phyloP scores from a whole-genome alignment of 192 early-diverging fungal genomes.

The Coemansia sp. region DNA sequence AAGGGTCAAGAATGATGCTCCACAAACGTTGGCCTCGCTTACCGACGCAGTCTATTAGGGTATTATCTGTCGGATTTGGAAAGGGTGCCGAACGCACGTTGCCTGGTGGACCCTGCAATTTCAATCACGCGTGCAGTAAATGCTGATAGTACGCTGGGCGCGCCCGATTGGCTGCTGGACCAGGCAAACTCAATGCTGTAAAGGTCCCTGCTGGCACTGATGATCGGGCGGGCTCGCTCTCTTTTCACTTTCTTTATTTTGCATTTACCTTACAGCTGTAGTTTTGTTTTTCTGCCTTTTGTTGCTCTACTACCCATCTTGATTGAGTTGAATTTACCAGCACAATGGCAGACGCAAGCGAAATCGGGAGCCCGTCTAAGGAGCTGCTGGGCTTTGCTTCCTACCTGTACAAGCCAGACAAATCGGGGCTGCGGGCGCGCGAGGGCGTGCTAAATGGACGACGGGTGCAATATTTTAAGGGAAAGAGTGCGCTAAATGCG shows the following conservation, averaged over 20 bases:
- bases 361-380: slow-evolving; percentile 51
- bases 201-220: background rate
- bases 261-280: background rate
- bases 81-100: background rate
- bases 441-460: slow-evolving; percentile 88
- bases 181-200: background rate
- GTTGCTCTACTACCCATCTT: background rate
- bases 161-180: background rate
- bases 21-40: background rate
- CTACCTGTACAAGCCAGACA: slow-evolving; percentile 70
- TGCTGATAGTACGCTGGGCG: background rate
- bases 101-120: background rate
- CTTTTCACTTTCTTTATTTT: background rate
- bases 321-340: background rate
- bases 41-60: too few relatives aligned
- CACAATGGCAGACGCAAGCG: slow-evolving; percentile 28
- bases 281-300: background rate
- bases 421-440: slow-evolving; percentile 74
- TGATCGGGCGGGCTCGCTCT: background rate
- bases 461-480: slow-evolving; percentile 90
- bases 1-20: slow-evolving; percentile 10
- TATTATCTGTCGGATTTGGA: background rate
- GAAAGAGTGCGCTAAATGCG: slow-evolving; percentile 52
- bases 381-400: slow-evolving; percentile 68
- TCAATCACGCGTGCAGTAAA: background rate